Evolutionary conservation across 345 rosid species (phyloP), one percentile per base, ranked within the genome.

Genomic region (Euphorbia lathyris): DNA sequence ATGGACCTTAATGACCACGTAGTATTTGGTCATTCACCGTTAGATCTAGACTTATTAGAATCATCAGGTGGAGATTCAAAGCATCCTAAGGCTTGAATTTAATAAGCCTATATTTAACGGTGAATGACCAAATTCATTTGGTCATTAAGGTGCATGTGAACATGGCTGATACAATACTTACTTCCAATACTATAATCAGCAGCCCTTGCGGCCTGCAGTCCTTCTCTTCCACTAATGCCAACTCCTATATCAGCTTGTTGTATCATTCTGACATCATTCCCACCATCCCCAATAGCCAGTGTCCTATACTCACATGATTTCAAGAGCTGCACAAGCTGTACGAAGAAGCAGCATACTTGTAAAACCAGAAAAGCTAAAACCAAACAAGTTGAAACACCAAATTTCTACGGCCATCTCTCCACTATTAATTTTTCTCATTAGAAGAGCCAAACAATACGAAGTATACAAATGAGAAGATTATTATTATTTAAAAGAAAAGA

Each of bases 251-350:
- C 99, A 70, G 99, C 97, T 83, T 95, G 92, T 68, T 95, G 99
- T 75, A 95, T 95, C 99, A 95, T 95, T 82, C 96, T 84, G 82
- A 95, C 98, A 83, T 95, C 99, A 87, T 95, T 95, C 65, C 99
- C 99, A 69, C 98, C 99, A 73, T 95, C 98, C 67, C 98, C 99
- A 84, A 92, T 86, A 22, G 99, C 99, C 74, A 95, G 81, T 38
- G 96, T 92, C 81, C 98, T 85, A 81, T 95, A 95, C 74, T 95
- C 98, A 56, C 99, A 90, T 57, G 92, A 92, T 83, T 90, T 95
- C 66, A 95, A 77, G 58, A 95, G 86, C 76, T 92, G 85, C 72
- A 95, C 99, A 58, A 95, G 94, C 98, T 92, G 94, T 71, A 79
- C 74, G 66, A 72, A 70, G 20, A 30, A 59, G 27, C 38, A 43